Percentiles rank a stretch among this genome's conserved stretches.
Conservation (phyloP, 805 yeast species). For the Ogataea chonburiensis region DNA sequence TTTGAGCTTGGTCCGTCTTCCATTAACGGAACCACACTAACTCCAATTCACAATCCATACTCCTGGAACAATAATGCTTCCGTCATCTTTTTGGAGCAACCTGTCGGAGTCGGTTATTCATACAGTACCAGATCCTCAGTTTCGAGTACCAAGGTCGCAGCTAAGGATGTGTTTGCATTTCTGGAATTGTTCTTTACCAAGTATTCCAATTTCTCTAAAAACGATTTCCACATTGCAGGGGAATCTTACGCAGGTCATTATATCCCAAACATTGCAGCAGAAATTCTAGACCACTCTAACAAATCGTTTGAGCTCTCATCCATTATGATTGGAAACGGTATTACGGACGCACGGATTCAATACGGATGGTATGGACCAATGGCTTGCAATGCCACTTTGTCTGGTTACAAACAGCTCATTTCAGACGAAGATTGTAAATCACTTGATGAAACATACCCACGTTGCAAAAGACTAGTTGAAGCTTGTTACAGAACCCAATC, state of each 20-base stretch:
- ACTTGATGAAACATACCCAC: slow-evolving; percentile 66
- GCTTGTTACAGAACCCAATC: slow-evolving; percentile 74
- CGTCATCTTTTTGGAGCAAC: slow-evolving; percentile 84
- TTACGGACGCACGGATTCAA: slow-evolving; percentile 82
- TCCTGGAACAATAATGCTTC: slow-evolving; percentile 87
- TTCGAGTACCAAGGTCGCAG: slow-evolving; percentile 76
- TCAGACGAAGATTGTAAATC: slow-evolving; percentile 75
- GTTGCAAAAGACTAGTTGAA: slow-evolving; percentile 74
- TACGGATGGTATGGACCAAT: slow-evolving; percentile 80
- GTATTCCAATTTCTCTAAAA: slow-evolving; percentile 54
- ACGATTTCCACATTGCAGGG: slow-evolving; percentile 84
- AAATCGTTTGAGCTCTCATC: slow-evolving; percentile 66
- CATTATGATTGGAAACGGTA: slow-evolving; percentile 86
- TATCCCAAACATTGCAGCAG: slow-evolving; percentile 84
- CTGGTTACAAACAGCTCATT: slow-evolving; percentile 75
- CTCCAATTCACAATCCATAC: slow-evolving; percentile 68
- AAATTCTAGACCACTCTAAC: slow-evolving; percentile 62
- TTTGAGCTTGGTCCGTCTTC: slow-evolving; percentile 85
- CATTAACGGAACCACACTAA: slow-evolving; percentile 52
- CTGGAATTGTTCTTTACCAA: slow-evolving; percentile 76
- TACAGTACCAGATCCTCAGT: slow-evolving; percentile 49
- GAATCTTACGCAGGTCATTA: slow-evolving; percentile 95
- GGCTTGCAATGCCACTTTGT: slow-evolving; percentile 81
- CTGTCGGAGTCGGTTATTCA: slow-evolving; percentile 81
- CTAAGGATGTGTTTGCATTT: slow-evolving; percentile 77